Conservation (phyloP, 768 basidiomycete species). For the Calocybe indica region DNA sequence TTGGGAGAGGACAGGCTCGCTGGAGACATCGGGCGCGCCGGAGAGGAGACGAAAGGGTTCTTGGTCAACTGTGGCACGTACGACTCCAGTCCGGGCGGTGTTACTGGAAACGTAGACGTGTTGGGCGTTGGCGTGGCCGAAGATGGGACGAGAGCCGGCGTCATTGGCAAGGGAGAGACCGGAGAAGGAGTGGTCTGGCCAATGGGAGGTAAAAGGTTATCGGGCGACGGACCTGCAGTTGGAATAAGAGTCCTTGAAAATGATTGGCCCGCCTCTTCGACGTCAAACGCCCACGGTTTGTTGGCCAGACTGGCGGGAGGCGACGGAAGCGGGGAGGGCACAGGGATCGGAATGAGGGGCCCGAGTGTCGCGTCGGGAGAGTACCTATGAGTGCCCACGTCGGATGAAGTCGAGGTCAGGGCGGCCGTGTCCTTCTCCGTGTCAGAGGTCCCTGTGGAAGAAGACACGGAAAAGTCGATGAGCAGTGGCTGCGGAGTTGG, state of each 20-base stretch:
- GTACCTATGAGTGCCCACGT: slow-evolving; percentile 14
- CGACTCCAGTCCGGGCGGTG: too few relatives aligned
- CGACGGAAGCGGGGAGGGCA: slow-evolving; percentile 8
- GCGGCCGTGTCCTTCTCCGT: background rate
- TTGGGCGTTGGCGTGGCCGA: too few relatives aligned
- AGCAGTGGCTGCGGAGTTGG: slow-evolving; percentile 12
- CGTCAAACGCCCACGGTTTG: slow-evolving; percentile 10
- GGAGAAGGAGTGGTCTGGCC: background rate
- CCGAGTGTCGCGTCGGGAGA: slow-evolving; percentile 3
- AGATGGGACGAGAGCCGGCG: too few relatives aligned
- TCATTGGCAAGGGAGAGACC: too few relatives aligned
- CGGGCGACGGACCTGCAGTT: slow-evolving; percentile 2
- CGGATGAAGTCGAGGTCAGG: slow-evolving; percentile 12
- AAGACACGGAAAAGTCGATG: slow-evolving; percentile 14
- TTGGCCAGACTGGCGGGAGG: slow-evolving; percentile 1
- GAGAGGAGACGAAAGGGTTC: too few relatives aligned
- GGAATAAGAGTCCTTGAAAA: background rate
- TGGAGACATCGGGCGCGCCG: too few relatives aligned
- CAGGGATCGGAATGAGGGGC: slow-evolving; percentile 16
- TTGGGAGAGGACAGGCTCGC: too few relatives aligned
- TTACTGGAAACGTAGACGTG: too few relatives aligned
- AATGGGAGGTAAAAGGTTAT: slow-evolving; percentile 10
- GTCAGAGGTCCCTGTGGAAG: slow-evolving; percentile 8
- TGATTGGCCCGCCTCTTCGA: slow-evolving; percentile 6
- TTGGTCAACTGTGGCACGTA: too few relatives aligned